Conservation (phyloP, 306 rosid species). For the Sicyos baderoa region DNA sequence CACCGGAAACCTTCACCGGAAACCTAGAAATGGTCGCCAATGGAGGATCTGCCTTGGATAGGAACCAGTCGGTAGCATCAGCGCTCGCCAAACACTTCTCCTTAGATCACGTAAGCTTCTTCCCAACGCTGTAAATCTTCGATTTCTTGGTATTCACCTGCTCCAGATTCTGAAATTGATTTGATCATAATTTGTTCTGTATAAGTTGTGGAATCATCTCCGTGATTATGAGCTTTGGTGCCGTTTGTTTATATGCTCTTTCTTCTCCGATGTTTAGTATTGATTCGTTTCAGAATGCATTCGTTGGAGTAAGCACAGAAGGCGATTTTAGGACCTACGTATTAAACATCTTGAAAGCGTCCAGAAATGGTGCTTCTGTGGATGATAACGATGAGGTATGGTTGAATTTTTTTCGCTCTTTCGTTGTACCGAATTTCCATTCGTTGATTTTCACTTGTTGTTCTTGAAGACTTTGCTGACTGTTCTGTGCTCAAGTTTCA, state of each 20-base stretch:
- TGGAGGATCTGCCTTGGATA: slow-evolving; percentile 23
- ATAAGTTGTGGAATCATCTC: neutral
- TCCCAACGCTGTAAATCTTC: neutral
- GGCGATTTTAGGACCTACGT: slow-evolving; percentile 38
- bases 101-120: slow-evolving; percentile 54
- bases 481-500: neutral
- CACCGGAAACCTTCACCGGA: slow-evolving; percentile 2
- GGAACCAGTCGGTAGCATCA: slow-evolving; percentile 37
- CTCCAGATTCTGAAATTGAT: neutral
- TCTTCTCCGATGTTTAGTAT: slow-evolving; percentile 7
- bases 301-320: slow-evolving; percentile 32
- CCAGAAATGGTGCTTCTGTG: slow-evolving; percentile 24
- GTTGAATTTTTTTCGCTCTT: neutral
- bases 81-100: slow-evolving; percentile 53
- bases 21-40: slow-evolving; percentile 45
- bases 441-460: neutral
- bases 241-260: neutral
- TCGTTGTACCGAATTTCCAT: neutral
- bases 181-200: neutral
- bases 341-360: slow-evolving; percentile 30
- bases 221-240: neutral
- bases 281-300: slow-evolving; percentile 35
- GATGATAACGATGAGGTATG: slow-evolving; percentile 43
- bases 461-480: neutral
- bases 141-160: neutral